phyloP scores from a whole-genome alignment of 2,329 filamentous ascomycete genomes.

The Pseudofabraea citricarpa region DNA sequence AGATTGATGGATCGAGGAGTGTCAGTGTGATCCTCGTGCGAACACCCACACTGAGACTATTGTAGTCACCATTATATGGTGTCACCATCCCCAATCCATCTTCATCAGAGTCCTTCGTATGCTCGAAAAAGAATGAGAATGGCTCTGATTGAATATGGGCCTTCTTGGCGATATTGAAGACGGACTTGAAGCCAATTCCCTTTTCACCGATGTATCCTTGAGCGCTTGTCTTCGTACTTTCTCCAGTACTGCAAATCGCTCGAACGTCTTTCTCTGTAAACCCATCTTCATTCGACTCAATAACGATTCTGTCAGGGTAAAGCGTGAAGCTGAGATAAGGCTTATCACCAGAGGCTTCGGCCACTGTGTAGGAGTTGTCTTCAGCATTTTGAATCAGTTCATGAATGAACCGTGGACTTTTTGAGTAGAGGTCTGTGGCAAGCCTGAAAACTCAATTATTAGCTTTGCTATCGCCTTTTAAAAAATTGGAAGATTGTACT shows the following conservation, averaged over 20 bases:
- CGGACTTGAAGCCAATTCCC: conserved; percentile 32
- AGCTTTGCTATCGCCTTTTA: too few relatives aligned
- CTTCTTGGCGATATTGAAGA: conserved; percentile 28
- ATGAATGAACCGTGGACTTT: conserved; percentile 40
- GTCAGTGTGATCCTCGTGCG: conserved; percentile 6
- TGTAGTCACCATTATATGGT: neutral
- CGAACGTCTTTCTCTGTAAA: conserved; percentile 36
- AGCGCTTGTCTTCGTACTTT: conserved; percentile 38
- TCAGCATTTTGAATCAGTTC: conserved; percentile 52
- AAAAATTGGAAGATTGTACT: too few relatives aligned
- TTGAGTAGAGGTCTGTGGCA: conserved; percentile 3
- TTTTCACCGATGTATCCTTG: conserved; percentile 30
- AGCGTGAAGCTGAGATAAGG: conserved; percentile 30
- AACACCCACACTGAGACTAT: neutral
- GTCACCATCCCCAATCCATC: conserved; percentile 6
- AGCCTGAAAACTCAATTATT: too few relatives aligned
- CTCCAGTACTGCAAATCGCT: conserved; percentile 40
- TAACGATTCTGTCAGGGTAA: conserved; percentile 25
- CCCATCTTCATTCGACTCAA: conserved; percentile 43
- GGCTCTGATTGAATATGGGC: conserved; percentile 33
- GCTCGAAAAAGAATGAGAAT: conserved; percentile 18
- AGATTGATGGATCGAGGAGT: conserved; percentile 1
- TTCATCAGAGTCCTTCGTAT: conserved; percentile 2
- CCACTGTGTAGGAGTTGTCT: conserved; percentile 38
- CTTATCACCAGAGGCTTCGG: neutral